Evolutionary conservation across 768 basidiomycete genomes (phyloP), one percentile per base, ranked within the genome.

Genomic region (Amanita pseudoporphyria): DNA sequence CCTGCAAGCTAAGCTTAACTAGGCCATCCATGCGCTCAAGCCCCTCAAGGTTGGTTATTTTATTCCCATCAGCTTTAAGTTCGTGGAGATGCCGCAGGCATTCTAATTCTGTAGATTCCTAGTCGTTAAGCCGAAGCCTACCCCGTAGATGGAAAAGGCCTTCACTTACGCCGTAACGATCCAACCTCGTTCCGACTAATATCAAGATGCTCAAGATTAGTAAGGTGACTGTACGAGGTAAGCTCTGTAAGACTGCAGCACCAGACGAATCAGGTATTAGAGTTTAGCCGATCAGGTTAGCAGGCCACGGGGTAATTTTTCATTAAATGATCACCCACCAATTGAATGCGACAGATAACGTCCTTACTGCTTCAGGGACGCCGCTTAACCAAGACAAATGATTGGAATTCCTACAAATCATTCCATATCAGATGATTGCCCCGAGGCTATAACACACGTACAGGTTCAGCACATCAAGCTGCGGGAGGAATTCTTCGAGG

Each of bases 171-270:
- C 43, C 73, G 77, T 50, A 98, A 71, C 6, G 88, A 88, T 53
- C 95, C 91, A 46, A 98, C 74, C 55, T 88, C 78, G 64, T 98
- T 98, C 59, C 79, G 65, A 63, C 90, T 92, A 53, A 99, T 81
- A 68, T 99, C 92, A 60, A 99, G 75, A 58, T 77, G 79, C 67
- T 93, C 90, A 36, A 99, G 74, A 62, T 89, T 87, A 31, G 74
- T 69, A 58, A 99, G 72, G 65, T 97, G 92, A 62, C 76, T 75
- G 66, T 90, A 95, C 21, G 93, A 91, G 30, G 92, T 92, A 56
- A 94, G 69, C 54, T 81, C 78, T 58, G 89, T 87, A 57, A 98
- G 73, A 56, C 89, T 90, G 65, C 26, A 55, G 52, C 46, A 52
- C 42, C 39, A 39, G 19, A 48, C 42, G 51, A 45, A 52, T 45